A percentile compares a stretch with the other conserved stretches of the same genome.
Evolutionary conservation across 225 moss, liverwort and hornwort species (phyloP).

Genomic region (Straminergon stramineum): DNA sequence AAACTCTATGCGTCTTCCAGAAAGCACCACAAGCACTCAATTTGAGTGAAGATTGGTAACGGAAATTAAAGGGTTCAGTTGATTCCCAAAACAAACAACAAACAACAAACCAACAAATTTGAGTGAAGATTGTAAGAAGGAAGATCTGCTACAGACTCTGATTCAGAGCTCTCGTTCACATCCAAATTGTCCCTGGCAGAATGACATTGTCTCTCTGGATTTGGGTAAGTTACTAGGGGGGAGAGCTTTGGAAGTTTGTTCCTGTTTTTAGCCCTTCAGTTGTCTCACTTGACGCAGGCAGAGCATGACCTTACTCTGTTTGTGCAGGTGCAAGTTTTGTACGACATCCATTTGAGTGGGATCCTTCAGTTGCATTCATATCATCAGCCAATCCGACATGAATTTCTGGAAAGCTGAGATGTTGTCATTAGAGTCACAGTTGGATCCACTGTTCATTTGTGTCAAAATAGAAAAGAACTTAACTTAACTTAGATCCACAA

Average conservation of each 20-base stretch:
- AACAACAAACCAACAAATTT: not conserved
- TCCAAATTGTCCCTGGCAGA: not conserved
- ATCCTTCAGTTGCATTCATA: not conserved
- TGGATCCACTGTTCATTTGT: no score
- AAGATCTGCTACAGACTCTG: not conserved
- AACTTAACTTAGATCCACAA: no score
- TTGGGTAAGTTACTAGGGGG: no score
- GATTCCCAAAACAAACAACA: not conserved
- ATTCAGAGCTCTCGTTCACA: not conserved
- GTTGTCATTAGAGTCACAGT: not conserved
- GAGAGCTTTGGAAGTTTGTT: no score
- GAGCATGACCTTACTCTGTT: not conserved
- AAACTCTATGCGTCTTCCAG: not conserved
- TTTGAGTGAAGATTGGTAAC: no score
- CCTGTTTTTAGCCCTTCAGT: not conserved
- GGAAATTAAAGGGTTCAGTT: not conserved
- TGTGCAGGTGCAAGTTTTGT: not conserved
- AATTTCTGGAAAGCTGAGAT: not conserved
- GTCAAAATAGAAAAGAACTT: no score
- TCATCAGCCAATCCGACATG: not conserved
- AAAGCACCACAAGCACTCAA: not conserved
- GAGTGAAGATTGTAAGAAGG: not conserved
- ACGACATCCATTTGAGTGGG: not conserved
- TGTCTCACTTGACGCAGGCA: not conserved
- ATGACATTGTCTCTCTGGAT: not conserved